Evolutionary conservation across 441 rosid species (phyloP), one percentile per base, ranked within the genome.

Genomic region (Brassica balearica): DNA sequence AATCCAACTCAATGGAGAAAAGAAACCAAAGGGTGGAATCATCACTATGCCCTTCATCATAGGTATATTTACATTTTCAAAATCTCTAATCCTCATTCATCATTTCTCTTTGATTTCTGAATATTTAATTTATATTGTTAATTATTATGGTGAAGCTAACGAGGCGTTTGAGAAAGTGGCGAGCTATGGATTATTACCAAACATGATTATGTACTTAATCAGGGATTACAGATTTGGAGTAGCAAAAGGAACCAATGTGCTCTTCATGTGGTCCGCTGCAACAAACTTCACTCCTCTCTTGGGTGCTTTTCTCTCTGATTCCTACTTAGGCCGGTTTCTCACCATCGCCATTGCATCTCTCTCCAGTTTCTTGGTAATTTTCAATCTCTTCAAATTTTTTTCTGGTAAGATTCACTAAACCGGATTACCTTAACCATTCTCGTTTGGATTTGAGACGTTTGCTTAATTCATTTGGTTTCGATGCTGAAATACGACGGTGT

Each of bases 151-250:
- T 66, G 65, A 88, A 92, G 97, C 88, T 64, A 92, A 91, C 74
- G 96, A 89, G 76, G 88, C 90, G 56, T 87, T 88, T 72, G 97
- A 91, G 85, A 92, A 85, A 73, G 87, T 89, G 63, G 89, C 97
- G 38, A 87, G 92, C 80, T 87, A 85, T 78, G 97, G 94, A 27
- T 51, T 92, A 80, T 3, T 81, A 14, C 86, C 96, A 6, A 91
- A 91, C 78, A 92, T 92, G 94, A 86, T 88, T 67, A 19, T 86
- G 67, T 92, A 92, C 73, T 70, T 92, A 84, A 86, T 86, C 53
- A 68, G 17, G 65, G 87, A 87, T 53, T 92, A 91, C 66, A 71
- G 80, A 43, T 25, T 87, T 59, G 83, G 85, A 19, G 85, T 84
- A 1, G 87, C 87, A 8, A 82, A 81, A 56, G 91, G 90, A 5